Percentiles rank a stretch among this genome's conserved stretches.
Conservation (phyloP, 1,284 basidiomycete species). For the Austroboletus niveus region DNA sequence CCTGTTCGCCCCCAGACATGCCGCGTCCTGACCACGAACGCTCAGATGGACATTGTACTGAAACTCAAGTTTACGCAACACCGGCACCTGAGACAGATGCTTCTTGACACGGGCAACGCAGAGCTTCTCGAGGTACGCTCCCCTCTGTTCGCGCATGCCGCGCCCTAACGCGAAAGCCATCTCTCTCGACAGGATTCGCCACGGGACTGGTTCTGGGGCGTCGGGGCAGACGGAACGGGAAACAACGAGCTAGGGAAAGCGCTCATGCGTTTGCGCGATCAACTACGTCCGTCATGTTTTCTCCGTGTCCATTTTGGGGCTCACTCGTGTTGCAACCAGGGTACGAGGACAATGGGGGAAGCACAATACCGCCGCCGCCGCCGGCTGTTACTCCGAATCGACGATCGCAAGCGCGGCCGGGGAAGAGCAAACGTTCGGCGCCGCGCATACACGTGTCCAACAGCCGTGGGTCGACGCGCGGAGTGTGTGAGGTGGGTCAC, state of each 20-base stretch:
- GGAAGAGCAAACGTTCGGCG: slow-evolving; percentile 10
- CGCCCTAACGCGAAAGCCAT: neutral
- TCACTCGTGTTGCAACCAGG: slow-evolving; percentile 1
- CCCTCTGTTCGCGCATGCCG: neutral
- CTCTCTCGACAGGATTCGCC: slow-evolving; percentile 30
- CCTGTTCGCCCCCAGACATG: neutral
- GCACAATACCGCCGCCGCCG: neutral
- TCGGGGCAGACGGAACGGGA: slow-evolving; percentile 38
- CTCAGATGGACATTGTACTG: slow-evolving; percentile 41
- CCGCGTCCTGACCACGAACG: neutral
- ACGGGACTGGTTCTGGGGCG: slow-evolving; percentile 45
- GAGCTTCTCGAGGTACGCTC: slow-evolving; percentile 34
- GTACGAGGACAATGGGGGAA: slow-evolving; percentile 5
- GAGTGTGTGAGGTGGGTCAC: slow-evolving; percentile 27
- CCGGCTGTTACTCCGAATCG: slow-evolving; percentile 5
- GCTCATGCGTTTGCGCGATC: slow-evolving; percentile 36
- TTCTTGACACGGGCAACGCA: slow-evolving; percentile 37
- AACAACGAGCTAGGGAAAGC: slow-evolving; percentile 45
- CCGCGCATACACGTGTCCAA: slow-evolving; percentile 9
- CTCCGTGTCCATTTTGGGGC: neutral
- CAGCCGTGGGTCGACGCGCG: slow-evolving; percentile 1
- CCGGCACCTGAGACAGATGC: slow-evolving; percentile 32
- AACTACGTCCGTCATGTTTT: slow-evolving; percentile 13
- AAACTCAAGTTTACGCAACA: slow-evolving; percentile 45
- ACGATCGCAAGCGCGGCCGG: slow-evolving; percentile 1